Base-by-base conservation (phyloP, 352 stramenopile species). In the Phytophthora cactorum region DNA sequence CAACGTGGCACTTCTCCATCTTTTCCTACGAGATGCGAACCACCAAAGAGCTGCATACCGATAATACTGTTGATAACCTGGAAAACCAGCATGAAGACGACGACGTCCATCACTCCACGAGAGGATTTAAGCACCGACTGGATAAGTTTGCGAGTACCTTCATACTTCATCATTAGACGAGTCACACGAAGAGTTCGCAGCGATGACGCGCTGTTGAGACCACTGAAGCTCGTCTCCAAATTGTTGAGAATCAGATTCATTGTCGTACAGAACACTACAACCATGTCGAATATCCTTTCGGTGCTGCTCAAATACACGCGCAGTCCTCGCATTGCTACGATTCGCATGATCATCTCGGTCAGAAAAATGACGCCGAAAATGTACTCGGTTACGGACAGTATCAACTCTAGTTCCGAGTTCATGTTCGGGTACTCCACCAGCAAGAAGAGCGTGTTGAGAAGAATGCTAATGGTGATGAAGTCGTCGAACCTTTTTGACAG, bases 91-190 rank as follows among this genome's bases (percentile, higher is more conserved):
- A 93, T 72, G 54, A 93, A 93, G 12, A 85, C 70, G 14, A 91
- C 82, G 4, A 93, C 83, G 52, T 93, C 81, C 63, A 92, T 68
- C 27, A 93, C 79, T 17, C 80, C 86, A n/a, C 86, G 80, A n/a
- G 80, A 91, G 2, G 86, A 93, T 55, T 92, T 92, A 17, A 91
- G 52, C 22, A 92, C 82, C 8, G 84, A 92, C 65, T 91, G 74
- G 59, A 93, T 89, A 15, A 92, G 70, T 52, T 92, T 93, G 17
- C 84, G 77, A 7, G 86, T 91, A 41, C 86, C 86, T 22, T 92
- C 84, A 67, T 82, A 93, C 64, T 92, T 92, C 72, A 92, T 82
- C 84, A 92, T 92, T 41, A 93, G 70, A 7, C 86, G 77, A 11
- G 70, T 82, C 2, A 92, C 82, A 68, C 86, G 84, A 27, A 93